Conservation (phyloP, 2,329 filamentous ascomycete species). For the Cladophialophora immunda region DNA sequence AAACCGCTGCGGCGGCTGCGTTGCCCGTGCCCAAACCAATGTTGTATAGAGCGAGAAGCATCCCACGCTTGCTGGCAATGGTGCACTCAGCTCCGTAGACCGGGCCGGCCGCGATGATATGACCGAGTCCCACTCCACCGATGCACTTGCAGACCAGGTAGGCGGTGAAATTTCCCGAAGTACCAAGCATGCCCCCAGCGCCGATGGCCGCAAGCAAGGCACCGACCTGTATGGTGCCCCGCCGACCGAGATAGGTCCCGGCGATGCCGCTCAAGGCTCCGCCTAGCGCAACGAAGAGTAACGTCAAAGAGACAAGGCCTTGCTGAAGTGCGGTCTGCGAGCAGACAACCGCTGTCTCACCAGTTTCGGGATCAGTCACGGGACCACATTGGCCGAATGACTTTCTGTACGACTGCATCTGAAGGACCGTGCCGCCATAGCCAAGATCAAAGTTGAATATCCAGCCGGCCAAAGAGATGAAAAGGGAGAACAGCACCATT, state of each 20-base stretch:
- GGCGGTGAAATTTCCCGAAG: constrained; percentile 29
- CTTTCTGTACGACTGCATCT: constrained; percentile 23
- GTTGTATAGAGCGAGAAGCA: constrained; percentile 49
- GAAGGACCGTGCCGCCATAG: constrained; percentile 20
- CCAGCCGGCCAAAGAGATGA: constrained; percentile 21
- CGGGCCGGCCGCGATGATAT: constrained; percentile 55
- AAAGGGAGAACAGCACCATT: constrained; percentile 22
- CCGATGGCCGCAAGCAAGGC: constrained; percentile 72
- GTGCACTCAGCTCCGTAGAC: constrained; percentile 63
- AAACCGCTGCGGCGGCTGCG: constrained; percentile 43
- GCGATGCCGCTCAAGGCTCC: constrained; percentile 65
- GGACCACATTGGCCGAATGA: constrained; percentile 23
- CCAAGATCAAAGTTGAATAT: constrained; percentile 27
- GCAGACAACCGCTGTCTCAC: constrained; percentile 10
- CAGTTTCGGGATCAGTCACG: not conserved
- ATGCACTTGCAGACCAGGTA: constrained; percentile 62
- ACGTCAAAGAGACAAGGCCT: constrained; percentile 43
- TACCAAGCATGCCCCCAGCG: constrained; percentile 60
- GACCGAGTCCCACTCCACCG: constrained; percentile 47
- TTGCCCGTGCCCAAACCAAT: constrained; percentile 43
- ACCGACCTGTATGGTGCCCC: constrained; percentile 70
- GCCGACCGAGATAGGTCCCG: constrained; percentile 66
- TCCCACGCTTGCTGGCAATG: constrained; percentile 60
- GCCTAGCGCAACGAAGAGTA: constrained; percentile 43
- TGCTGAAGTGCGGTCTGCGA: constrained; percentile 41